Conservation (phyloP, 306 rosid species). For the Citrullus mucosospermus region DNA sequence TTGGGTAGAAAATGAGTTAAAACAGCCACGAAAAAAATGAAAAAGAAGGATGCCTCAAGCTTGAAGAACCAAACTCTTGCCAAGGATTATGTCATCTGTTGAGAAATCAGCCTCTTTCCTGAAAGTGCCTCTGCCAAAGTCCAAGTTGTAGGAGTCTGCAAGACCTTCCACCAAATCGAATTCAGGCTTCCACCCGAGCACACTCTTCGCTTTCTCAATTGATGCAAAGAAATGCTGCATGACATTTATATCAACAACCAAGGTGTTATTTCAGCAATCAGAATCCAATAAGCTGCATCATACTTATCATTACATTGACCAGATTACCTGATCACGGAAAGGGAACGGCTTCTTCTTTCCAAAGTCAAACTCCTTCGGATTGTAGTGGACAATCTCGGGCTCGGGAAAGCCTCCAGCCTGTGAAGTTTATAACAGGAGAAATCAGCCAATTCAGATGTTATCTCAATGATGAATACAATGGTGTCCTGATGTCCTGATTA, state of each 20-base stretch:
- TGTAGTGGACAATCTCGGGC: constrained; percentile 86
- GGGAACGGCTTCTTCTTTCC: constrained; percentile 95
- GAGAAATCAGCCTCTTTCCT: constrained; percentile 83
- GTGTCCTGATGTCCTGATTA: too few relatives aligned
- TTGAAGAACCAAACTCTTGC: constrained; percentile 65
- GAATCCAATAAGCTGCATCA: background rate
- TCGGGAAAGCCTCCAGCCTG: constrained; percentile 93
- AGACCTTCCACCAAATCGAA: constrained; percentile 74
- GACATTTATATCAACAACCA: background rate
- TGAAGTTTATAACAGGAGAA: constrained; percentile 3
- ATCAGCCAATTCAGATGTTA: background rate
- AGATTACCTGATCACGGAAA: constrained; percentile 81
- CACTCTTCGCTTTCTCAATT: constrained; percentile 67
- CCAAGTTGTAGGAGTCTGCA: constrained; percentile 71
- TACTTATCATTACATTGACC: background rate
- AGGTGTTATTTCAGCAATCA: background rate
- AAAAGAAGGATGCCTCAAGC: constrained; percentile 6
- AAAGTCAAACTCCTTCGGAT: constrained; percentile 82
- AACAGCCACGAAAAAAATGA: background rate
- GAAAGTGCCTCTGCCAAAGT: constrained; percentile 86
- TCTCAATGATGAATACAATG: constrained; percentile 1
- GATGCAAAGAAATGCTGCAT: constrained; percentile 95
- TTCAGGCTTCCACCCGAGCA: constrained; percentile 76
- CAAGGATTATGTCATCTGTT: constrained; percentile 89
- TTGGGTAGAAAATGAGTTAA: background rate